Evolutionary conservation across 2,329 filamentous ascomycete species (phyloP), one percentile per base, ranked within the genome.

Genomic region (Talaromyces funiculosus): DNA sequence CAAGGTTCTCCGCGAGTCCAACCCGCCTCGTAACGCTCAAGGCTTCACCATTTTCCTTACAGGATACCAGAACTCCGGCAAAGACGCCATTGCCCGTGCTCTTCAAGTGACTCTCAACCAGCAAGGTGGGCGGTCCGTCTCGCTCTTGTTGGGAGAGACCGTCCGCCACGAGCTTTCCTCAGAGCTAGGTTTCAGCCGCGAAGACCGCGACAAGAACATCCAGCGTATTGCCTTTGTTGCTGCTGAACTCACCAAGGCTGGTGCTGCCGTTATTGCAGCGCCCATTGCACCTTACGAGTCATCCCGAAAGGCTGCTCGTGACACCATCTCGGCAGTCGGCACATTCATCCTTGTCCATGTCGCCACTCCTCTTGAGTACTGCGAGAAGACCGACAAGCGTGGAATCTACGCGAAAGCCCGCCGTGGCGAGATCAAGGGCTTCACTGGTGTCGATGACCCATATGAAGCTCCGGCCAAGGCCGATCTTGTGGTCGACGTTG

Each of bases 1-100:
- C 79, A 88, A 87, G 77, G 94, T 97, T 54, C 88, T 99, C 64
- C 88, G 94, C 71, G 92, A 99, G 81, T 96, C 93, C 68, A 94
- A 97, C 82, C 94, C 93, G 54, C 86, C 95, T 56, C 90, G 94
- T 67, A 87, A 86, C 69, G 85, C 88, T 72, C 95, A 99, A 82
- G 94, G 94, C 65, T 99, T 99, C 85, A 97, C 94, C 65, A 85
- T 99, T 78, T 97, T 99, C 87, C 84, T 99, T 66, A 97, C 94
- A 3, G 94, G 94, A 63, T 97, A 94, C 83, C 88, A 90, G 75
- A 99, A 97, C 86, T 90, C 86, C 62, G 94, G 94, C 78, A 99
- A 99, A 82, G 93, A 97, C 78, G 90, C 94, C 74, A 90, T 99
- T 69, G 94, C 92, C 57, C 90, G 94, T 69, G 94, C 94, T 43